These are phyloP conservation scores for Termitomyces sp. DNA, from an alignment of 768 basidiomycete genomes.

Conservation along the genomic window DNA sequence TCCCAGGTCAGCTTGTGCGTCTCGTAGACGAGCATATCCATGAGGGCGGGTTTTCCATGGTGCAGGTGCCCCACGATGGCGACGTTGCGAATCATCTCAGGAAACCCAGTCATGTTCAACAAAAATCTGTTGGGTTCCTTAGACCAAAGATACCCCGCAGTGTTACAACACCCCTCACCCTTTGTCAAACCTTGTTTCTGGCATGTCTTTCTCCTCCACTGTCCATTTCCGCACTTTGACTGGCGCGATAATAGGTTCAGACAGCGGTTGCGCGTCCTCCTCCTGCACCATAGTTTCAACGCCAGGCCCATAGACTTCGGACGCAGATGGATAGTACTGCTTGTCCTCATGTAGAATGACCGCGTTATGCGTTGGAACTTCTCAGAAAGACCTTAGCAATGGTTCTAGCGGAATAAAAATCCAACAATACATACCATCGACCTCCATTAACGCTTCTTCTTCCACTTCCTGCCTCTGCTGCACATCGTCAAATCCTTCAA, in stretches of 20 bases:
- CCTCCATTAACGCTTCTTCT: slow-evolving; percentile 72
- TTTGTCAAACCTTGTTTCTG: slow-evolving; percentile 96
- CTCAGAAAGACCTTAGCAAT: slow-evolving; percentile 13
- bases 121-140: slow-evolving; percentile 59
- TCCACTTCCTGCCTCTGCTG: slow-evolving; percentile 52
- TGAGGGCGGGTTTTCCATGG: slow-evolving; percentile 93
- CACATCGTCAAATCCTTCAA: slow-evolving; percentile 86
- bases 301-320: slow-evolving; percentile 86
- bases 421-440: slow-evolving; percentile 54
- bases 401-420: slow-evolving; percentile 10
- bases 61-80: slow-evolving; percentile 95
- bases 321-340: slow-evolving; percentile 93
- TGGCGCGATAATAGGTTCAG: slow-evolving; percentile 93
- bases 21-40: slow-evolving; percentile 97
- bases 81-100: slow-evolving; percentile 94
- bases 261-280: slow-evolving; percentile 93
- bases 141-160: slow-evolving; percentile 4
- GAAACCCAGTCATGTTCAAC: slow-evolving; percentile 85
- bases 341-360: slow-evolving; percentile 96
- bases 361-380: slow-evolving; percentile 76
- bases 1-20: slow-evolving; percentile 96
- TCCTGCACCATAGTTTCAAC: slow-evolving; percentile 98
- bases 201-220: slow-evolving; percentile 93
- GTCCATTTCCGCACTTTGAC: slow-evolving; percentile 94
- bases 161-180: slow-evolving; percentile 49